Evolutionary conservation across 116 monocot species (phyloP).

Genomic region (Zostera marina): DNA sequence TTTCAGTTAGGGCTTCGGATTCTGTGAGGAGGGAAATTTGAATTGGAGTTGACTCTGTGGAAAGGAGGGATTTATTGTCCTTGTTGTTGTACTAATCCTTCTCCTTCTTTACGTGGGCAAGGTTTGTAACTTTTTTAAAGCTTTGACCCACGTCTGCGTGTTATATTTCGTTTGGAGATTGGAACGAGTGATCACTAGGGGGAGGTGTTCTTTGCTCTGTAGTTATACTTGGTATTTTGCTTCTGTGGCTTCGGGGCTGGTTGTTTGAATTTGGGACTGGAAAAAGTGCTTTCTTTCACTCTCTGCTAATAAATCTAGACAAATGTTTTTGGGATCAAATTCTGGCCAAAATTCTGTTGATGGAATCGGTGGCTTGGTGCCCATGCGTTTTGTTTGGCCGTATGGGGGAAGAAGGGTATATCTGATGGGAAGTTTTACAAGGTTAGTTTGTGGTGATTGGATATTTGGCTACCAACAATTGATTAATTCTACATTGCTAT

Average conservation of each 20-base stretch:
- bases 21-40: not conserved
- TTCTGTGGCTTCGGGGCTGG: not conserved
- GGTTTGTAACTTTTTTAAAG: too few relatives aligned
- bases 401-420: slow-evolving; percentile 65
- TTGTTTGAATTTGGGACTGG: slow-evolving; percentile 2
- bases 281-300: too few relatives aligned
- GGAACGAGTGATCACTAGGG: too few relatives aligned
- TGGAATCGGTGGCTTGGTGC: slow-evolving; percentile 18
- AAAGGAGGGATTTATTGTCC: too few relatives aligned
- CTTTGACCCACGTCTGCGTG: too few relatives aligned
- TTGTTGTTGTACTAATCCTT: too few relatives aligned
- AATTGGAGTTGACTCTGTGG: not conserved
- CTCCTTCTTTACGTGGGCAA: too few relatives aligned
- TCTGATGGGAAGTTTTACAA: slow-evolving; percentile 55
- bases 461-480: not conserved
- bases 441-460: slow-evolving; percentile 29
- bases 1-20: not conserved
- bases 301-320: not conserved
- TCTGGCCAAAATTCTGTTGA: slow-evolving; percentile 9
- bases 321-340: slow-evolving; percentile 58
- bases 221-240: too few relatives aligned
- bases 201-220: too few relatives aligned
- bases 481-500: too few relatives aligned
- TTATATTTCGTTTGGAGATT: too few relatives aligned
- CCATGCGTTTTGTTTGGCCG: slow-evolving; percentile 64